Evolutionary conservation across 768 basidiomycete genomes (phyloP), one percentile per base, ranked within the genome.

Genomic region (Tulasnella sp.): DNA sequence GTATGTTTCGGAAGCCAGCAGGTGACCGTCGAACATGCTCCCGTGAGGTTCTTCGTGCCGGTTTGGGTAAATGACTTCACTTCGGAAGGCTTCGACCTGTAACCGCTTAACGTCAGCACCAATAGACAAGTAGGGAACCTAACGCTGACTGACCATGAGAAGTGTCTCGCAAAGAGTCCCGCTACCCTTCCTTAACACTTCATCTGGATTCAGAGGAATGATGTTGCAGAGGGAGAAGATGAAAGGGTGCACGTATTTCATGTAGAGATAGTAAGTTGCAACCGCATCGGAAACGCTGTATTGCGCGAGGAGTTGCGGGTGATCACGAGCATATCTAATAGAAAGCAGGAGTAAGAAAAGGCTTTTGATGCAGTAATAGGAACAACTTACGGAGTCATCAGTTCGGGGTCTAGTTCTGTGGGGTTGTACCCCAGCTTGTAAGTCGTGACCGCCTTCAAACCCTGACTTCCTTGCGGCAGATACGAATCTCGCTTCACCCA

Each of bases 231-330:
- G 87, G 12, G 98, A 99, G 88, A 99, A 99, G 82, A 99, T 95
- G 89, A 99, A 99, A 0, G 98, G 98, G 84, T 99, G 97, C 14
- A 99, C 97, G 84, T 99, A 99, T 96, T 99, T 99, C 98, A 99
- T 99, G 87, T 99, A 99, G 48, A 99, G 90, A 86, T 99, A 99
- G 86, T 99, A 99, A 0, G 98, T 99, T n/a, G 98, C 97, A 14
- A 99, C 98, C 0, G 98, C 98, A 89, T 99, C 98, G 85, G 98
- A 99, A 40, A 99, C 98, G 83, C 98, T 99, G 86, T 99, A 99
- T 84, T 97, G 95, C 0, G 98, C 97, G 24, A 99, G 91, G 1
- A 92, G 86, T 84, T 99, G 97, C 0, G 98, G 98, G 83, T 97
- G 96, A 84, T 99, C 98, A 85, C 95, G 89, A 0, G 98, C 98